Base-by-base conservation (phyloP, 2,329 filamentous ascomycete species). In the Pseudocercospora fuligena region DNA sequence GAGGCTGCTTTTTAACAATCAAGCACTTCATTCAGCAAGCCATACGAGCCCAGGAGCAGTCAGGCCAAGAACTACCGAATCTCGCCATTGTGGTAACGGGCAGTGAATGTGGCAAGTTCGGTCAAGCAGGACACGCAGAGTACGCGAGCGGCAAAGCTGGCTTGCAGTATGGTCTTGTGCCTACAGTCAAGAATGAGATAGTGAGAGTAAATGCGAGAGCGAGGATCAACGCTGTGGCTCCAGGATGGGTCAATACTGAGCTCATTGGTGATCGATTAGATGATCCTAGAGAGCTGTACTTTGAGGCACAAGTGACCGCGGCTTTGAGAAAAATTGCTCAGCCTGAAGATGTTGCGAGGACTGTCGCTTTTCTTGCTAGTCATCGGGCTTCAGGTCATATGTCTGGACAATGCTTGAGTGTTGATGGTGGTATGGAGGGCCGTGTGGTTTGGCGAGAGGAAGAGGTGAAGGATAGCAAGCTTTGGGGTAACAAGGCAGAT, bases 121-220 rank as follows among this genome's bases (percentile, higher is more conserved):
- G 83, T 1, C 82, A 85, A 72, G 82, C 81, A 16, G 82, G 82
- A 0, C 82, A 85, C 73, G 77, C 80, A 0, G 84, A 86, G 67
- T 85, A 86, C 73, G 83, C 83, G 6, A 80, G 79, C 51, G 83
- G 85, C 0, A 84, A 85, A 72, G 79, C 84, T 3, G 84, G 80
- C 2, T 67, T 87, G 58, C 84, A 86, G 68, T 86, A 86, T 74
- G 51, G 51, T 0, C 77, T 87, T 7, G 80, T 87, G 5, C 80
- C 78, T 40, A 82, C 79, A 0, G 83, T 87, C 11, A 86, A 86
- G 76, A 85, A 86, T 63, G 85, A 87, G 68, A 85, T 87, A 61
- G 80, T 84, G 7, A 78, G 79, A 9, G 71, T 87, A 62, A 86
- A 87, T 64, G 71, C 75, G 0, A 82, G 80, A 63, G 85, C 82